Base-by-base conservation (phyloP, 495 filamentous ascomycete species). In the Letharia columbiana region DNA sequence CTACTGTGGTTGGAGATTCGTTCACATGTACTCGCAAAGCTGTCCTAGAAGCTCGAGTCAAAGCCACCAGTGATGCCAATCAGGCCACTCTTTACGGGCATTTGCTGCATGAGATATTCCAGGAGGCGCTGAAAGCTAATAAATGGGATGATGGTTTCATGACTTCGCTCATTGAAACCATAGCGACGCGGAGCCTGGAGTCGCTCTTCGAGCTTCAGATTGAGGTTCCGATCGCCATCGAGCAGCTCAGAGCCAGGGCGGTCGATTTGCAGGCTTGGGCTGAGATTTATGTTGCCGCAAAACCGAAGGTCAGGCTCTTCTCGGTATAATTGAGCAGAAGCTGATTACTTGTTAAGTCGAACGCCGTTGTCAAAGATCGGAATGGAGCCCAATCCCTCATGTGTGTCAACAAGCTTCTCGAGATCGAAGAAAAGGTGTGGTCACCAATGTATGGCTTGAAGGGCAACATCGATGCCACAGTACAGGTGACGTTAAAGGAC, bases 371-470 rank as follows among this genome's bases (percentile, higher is more conserved):
- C 10, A 85, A 88, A 67, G 92, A 91, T 64, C 83, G 89, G 50
- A 88, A 91, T 68, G 88, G 87, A 44, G 81, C 79, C 50, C 78
- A 89, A 69, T 84, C 89, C 17, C 86, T 83, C 54, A 86, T 97
- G 81, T 91, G 88, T 71, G 86, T 98, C 68, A 96, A 85, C 74
- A 97, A 96, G 73, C 78, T 98, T 44, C 86, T 98, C 52, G 94
- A 96, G 72, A 91, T 98, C 31, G 94, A 98, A 75, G 94, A 98
- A 75, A 92, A 97, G 71, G 83, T 97, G 47, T 97, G 92, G 94
- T 97, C 94, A 20, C 94, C 94, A 10, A 91, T 90, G 86, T 98
- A 93, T 72, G 94, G 94, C 0, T 81, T 98, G 10, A 98, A 98
- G 77, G 94, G 94, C 41, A 98, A 96, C 73, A 91, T 98, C 64